Evolutionary conservation across 2,329 filamentous ascomycete species (phyloP).

Genomic region (Pseudogymnoascus pannorum): DNA sequence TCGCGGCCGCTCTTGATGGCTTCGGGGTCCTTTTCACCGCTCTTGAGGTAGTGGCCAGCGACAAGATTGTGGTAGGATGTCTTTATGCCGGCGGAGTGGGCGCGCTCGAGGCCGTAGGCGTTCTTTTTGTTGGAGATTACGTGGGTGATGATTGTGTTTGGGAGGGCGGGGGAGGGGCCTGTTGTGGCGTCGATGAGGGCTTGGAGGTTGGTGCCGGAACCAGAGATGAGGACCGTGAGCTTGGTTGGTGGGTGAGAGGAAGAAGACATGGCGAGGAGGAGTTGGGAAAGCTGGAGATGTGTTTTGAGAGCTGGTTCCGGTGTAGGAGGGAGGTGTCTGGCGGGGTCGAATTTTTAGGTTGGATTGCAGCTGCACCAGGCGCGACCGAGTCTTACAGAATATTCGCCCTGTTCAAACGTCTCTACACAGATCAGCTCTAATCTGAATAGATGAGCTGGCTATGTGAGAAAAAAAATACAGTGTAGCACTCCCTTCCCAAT

Average conservation of each 20-base stretch:
- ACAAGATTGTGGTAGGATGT: slow-evolving; percentile 61
- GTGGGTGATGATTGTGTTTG: slow-evolving; percentile 44
- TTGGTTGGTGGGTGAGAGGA: slow-evolving; percentile 17
- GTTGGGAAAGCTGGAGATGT: neutral
- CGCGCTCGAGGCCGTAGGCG: slow-evolving; percentile 58
- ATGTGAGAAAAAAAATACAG: neutral
- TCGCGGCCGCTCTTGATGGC: slow-evolving; percentile 43
- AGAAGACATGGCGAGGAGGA: neutral
- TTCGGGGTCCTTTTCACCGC: slow-evolving; percentile 38
- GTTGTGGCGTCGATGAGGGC: slow-evolving; percentile 44
- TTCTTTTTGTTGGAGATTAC: slow-evolving; percentile 61
- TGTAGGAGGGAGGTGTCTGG: neutral
- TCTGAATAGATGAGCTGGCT: neutral
- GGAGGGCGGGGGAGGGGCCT: slow-evolving; percentile 32
- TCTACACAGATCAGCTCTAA: neutral
- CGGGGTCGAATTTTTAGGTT: neutral
- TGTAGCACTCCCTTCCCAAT: neutral
- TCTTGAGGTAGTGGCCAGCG: slow-evolving; percentile 43
- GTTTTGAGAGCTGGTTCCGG: neutral
- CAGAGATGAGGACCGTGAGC: slow-evolving; percentile 56
- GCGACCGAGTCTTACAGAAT: neutral
- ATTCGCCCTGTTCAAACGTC: neutral
- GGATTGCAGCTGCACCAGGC: neutral
- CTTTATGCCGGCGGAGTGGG: slow-evolving; percentile 50
- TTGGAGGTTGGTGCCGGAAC: slow-evolving; percentile 65